phyloP scores from a whole-genome alignment of 2,329 filamentous ascomycete genomes.

The Aspergillus tanneri region DNA sequence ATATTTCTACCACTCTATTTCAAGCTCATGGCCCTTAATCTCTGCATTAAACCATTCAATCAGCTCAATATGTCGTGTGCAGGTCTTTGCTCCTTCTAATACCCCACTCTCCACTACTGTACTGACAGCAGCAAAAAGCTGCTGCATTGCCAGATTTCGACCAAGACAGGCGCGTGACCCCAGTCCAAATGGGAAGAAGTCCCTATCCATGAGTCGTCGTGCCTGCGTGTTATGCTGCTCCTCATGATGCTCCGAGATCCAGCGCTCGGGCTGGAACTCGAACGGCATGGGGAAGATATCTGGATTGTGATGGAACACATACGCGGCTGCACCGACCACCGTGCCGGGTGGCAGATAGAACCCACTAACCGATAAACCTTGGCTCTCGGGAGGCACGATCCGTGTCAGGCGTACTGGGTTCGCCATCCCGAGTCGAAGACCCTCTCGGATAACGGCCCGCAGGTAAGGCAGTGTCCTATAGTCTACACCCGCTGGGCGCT shows the following conservation, averaged over 20 bases:
- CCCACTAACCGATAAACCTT: background rate
- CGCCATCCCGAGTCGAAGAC: conserved; percentile 7
- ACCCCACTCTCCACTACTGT: background rate
- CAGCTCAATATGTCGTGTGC: background rate
- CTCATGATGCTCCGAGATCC: background rate
- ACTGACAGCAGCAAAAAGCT: background rate
- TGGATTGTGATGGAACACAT: conserved; percentile 1
- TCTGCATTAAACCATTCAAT: conserved; percentile 7
- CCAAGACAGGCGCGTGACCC: conserved; percentile 5
- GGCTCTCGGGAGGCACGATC: background rate
- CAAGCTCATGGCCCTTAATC: conserved; percentile 2
- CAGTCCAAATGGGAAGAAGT: conserved; percentile 5
- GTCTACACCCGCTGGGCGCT: background rate
- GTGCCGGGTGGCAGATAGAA: background rate
- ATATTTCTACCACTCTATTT: conserved; percentile 1
- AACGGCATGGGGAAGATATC: conserved; percentile 1
- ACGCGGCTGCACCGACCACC: background rate
- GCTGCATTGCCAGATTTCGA: conserved; percentile 1
- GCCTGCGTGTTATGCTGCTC: background rate
- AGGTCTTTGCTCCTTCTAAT: background rate
- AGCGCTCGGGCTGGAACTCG: conserved; percentile 4
- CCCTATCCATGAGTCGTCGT: background rate
- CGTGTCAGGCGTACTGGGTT: conserved; percentile 4
- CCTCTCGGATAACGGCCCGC: background rate
- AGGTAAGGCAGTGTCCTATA: background rate